A percentile compares a stretch with the other conserved stretches of the same genome.
phyloP scores from a whole-genome alignment of 2,329 filamentous ascomycete species.

The Aspergillus intermedius region DNA sequence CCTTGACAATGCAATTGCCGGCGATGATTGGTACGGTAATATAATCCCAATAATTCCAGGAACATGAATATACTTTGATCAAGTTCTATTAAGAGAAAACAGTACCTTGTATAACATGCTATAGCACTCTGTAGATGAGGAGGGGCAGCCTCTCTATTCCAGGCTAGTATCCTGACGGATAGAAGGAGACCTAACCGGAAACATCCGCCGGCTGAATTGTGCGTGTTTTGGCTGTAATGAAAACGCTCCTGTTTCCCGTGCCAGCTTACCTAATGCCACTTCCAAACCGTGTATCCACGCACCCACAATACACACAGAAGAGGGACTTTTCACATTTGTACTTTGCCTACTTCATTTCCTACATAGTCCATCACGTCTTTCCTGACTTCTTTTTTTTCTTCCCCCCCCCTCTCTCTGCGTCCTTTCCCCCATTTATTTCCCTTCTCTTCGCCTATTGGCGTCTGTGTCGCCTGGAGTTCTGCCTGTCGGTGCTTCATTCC shows the following conservation, averaged over 20 bases:
- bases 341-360: constrained; percentile 13
- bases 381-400: constrained; percentile 12
- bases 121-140: too few species aligned
- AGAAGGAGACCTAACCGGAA: not conserved
- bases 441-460: constrained; percentile 11
- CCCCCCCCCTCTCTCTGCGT: constrained; percentile 12
- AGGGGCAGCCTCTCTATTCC: too few species aligned
- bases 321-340: constrained; percentile 6
- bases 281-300: not conserved
- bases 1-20: too few species aligned
- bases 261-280: constrained; percentile 1
- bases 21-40: too few species aligned
- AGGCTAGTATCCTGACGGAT: too few species aligned
- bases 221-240: not conserved
- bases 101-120: too few species aligned
- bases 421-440: constrained; percentile 9
- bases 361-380: constrained; percentile 3
- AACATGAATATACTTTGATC: too few species aligned
- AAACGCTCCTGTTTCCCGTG: not conserved
- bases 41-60: too few species aligned
- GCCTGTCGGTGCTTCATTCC: constrained; percentile 16
- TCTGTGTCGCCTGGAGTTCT: constrained; percentile 17
- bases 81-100: too few species aligned
- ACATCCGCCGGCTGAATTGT: not conserved
- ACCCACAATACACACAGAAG: not conserved